These are phyloP conservation scores for Papiliotrema terrestris DNA, from an alignment of 1,284 basidiomycete species.

Conservation along the genomic window DNA sequence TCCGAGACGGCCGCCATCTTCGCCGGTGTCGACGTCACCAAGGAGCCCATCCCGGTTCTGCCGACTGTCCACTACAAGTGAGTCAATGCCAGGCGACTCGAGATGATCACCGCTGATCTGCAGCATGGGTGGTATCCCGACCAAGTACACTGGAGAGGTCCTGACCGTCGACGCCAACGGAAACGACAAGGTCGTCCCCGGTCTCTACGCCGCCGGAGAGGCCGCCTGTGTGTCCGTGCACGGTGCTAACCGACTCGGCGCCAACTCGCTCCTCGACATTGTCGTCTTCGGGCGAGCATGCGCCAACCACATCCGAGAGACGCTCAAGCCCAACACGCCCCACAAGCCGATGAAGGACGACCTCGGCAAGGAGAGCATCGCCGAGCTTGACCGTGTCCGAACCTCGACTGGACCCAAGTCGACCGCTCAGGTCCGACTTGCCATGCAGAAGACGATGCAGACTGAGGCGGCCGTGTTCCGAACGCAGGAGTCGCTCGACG, in stretches of 20 bases:
- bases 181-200: slow-evolving; percentile 92
- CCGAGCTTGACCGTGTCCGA: slow-evolving; percentile 86
- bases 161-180: slow-evolving; percentile 80
- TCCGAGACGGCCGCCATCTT: slow-evolving; percentile 99
- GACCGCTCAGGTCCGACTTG: slow-evolving; percentile 85
- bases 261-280: slow-evolving; percentile 97
- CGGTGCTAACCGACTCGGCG: slow-evolving; percentile 98
- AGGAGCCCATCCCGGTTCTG: slow-evolving; percentile 96
- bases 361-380: slow-evolving; percentile 80
- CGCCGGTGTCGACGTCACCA: slow-evolving; percentile 98
- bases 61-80: slow-evolving; percentile 96
- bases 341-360: slow-evolving; percentile 87
- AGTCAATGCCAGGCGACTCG: slow-evolving; percentile 38
- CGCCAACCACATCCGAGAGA: slow-evolving; percentile 96
- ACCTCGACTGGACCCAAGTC: slow-evolving; percentile 75
- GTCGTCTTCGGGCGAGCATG: slow-evolving; percentile 99
- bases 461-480: slow-evolving; percentile 87
- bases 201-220: slow-evolving; percentile 97
- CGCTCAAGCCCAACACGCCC: slow-evolving; percentile 79
- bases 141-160: slow-evolving; percentile 97
- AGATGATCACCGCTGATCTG: background rate
- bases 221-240: slow-evolving; percentile 99
- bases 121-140: slow-evolving; percentile 98
- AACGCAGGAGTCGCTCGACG: slow-evolving; percentile 84
- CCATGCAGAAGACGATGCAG: slow-evolving; percentile 99